Evolutionary conservation across 2,329 filamentous ascomycete genomes (phyloP).

Genomic region (Talaromyces atroroseus): DNA sequence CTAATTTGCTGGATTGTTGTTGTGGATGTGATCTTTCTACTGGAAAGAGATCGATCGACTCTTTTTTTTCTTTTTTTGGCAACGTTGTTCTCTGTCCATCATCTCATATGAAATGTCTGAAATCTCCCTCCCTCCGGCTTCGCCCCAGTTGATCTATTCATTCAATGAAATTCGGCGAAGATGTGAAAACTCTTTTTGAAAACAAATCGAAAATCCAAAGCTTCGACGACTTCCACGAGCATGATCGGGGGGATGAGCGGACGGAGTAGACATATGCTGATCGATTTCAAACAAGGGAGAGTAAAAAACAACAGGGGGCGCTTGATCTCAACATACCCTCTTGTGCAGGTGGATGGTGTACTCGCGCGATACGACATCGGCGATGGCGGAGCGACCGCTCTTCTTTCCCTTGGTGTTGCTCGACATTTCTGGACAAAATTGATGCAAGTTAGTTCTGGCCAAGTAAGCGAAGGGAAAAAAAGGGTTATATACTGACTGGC

Average conservation of each 20-base stretch:
- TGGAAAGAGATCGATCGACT: background rate
- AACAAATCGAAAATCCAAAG: background rate
- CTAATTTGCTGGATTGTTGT: conserved; percentile 45
- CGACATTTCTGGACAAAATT: conserved; percentile 55
- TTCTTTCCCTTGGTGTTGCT: conserved; percentile 63
- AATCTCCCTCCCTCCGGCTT: background rate
- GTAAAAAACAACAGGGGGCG: background rate
- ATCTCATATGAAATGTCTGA: background rate
- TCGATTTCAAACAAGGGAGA: background rate
- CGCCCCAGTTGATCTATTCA: background rate
- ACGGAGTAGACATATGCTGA: background rate
- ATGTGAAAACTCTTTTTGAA: background rate
- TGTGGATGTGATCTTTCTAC: conserved; percentile 23
- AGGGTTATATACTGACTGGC: conserved; percentile 29
- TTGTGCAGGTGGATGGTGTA: conserved; percentile 99
- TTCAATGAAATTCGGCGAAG: background rate
- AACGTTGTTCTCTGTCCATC: conserved; percentile 15
- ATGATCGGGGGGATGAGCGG: background rate
- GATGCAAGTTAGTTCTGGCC: background rate
- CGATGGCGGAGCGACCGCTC: conserved; percentile 82
- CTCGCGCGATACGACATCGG: conserved; percentile 98
- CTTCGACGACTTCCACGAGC: background rate
- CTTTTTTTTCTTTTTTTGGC: background rate
- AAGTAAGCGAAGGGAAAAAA: background rate
- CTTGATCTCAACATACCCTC: conserved; percentile 66